These are phyloP conservation scores for Paraconiothyrium brasiliense DNA, from an alignment of 2,329 filamentous ascomycete species.

Conservation along the genomic window DNA sequence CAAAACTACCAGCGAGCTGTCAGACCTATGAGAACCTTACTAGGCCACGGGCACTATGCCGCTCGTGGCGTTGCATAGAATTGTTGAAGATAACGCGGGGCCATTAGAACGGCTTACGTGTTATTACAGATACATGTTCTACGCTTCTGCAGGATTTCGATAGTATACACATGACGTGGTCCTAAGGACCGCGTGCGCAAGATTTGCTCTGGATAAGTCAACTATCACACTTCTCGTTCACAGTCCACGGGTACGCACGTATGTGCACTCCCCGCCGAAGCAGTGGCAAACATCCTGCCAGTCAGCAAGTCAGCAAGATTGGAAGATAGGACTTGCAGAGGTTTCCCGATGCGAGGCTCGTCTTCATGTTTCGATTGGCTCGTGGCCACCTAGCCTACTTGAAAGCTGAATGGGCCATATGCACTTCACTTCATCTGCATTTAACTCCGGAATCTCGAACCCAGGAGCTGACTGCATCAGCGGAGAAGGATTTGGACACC, in stretches of 20 bases:
- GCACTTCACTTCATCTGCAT: background rate
- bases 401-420: background rate
- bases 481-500: background rate
- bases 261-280: background rate
- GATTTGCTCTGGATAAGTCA: background rate
- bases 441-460: background rate
- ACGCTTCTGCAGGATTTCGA: constrained; percentile 1
- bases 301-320: background rate
- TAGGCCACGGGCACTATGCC: background rate
- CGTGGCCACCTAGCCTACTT: background rate
- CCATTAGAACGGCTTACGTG: background rate
- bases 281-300: background rate
- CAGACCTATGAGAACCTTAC: background rate
- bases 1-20: background rate
- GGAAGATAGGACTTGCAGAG: background rate
- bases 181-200: background rate
- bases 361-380: background rate
- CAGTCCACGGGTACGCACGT: background rate
- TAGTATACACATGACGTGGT: background rate
- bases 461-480: constrained; percentile 5
- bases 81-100: background rate
- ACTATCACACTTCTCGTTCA: background rate
- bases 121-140: background rate
- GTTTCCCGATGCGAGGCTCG: background rate
- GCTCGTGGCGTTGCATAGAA: background rate